Evolutionary conservation across 2,329 filamentous ascomycete species (phyloP).

Genomic region (Periconia sp.): DNA sequence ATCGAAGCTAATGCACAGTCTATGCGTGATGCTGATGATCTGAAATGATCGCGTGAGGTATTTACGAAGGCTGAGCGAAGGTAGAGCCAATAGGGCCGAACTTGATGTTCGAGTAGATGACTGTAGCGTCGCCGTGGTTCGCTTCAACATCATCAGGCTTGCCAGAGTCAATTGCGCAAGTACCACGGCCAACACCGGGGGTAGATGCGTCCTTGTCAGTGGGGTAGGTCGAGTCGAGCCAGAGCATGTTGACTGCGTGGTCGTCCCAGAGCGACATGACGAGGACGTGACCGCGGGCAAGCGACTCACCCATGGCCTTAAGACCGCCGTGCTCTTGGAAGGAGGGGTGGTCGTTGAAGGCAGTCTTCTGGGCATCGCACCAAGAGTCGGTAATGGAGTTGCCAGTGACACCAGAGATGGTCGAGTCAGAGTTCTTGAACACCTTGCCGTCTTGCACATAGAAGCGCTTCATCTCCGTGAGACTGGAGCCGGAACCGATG

Average conservation of each 20-base stretch:
- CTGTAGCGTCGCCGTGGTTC: constrained; percentile 40
- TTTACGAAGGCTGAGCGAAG: constrained; percentile 39
- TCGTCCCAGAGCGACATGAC: constrained; percentile 71
- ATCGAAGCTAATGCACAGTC: constrained; percentile 4
- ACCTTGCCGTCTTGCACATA: constrained; percentile 59
- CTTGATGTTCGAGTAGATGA: constrained; percentile 49
- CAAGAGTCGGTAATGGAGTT: constrained; percentile 64
- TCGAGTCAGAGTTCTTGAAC: constrained; percentile 52
- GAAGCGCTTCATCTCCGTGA: constrained; percentile 56
- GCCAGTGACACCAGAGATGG: constrained; percentile 53
- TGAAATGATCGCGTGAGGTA: not conserved
- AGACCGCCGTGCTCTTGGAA: constrained; percentile 65
- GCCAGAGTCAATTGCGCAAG: constrained; percentile 45
- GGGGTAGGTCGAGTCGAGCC: constrained; percentile 74
- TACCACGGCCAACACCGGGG: constrained; percentile 45
- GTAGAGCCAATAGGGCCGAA: constrained; percentile 49
- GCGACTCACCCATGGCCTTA: constrained; percentile 60
- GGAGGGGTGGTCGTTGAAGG: constrained; percentile 60
- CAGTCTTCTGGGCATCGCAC: constrained; percentile 63
- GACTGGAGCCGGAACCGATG: constrained; percentile 48
- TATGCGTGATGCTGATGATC: not conserved
- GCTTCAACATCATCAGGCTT: constrained; percentile 45
- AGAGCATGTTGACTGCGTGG: constrained; percentile 72
- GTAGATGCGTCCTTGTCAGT: constrained; percentile 41
- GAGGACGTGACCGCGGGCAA: constrained; percentile 66